Percentiles rank a stretch among this genome's conserved stretches.
Evolutionary conservation across 805 yeast genomes (phyloP).

Genomic region (Yamadazyma tumulicola): DNA sequence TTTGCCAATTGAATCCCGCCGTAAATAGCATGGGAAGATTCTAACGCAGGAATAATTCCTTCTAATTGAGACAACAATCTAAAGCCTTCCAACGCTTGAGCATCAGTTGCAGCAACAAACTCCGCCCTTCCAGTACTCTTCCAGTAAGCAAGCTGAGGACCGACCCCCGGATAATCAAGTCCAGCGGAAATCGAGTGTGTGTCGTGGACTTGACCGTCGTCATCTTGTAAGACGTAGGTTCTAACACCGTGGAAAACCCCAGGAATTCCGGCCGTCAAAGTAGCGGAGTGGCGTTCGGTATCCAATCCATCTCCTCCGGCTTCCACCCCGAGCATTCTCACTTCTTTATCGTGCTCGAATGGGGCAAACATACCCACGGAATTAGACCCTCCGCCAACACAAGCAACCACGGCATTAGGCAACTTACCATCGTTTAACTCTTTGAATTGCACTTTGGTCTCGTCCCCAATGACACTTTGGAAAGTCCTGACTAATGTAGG

Average conservation of each 20-base stretch:
- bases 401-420: constrained; percentile 94
- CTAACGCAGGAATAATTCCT: constrained; percentile 98
- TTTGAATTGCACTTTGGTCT: constrained; percentile 87
- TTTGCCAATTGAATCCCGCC: constrained; percentile 89
- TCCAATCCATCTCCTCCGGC: constrained; percentile 98
- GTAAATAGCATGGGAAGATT: constrained; percentile 92
- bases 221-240: constrained; percentile 86
- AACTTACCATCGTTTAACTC: constrained; percentile 74
- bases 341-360: constrained; percentile 76
- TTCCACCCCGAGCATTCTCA: constrained; percentile 87
- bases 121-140: constrained; percentile 89
- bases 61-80: constrained; percentile 84
- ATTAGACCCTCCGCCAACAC: constrained; percentile 99
- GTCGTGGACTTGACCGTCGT: constrained; percentile 95
- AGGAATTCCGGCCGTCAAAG: constrained; percentile 89
- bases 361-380: constrained; percentile 95
- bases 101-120: constrained; percentile 89
- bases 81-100: constrained; percentile 93
- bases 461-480: constrained; percentile 95
- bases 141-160: constrained; percentile 97
- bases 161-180: constrained; percentile 98
- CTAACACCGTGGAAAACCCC: constrained; percentile 99
- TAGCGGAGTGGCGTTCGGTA: constrained; percentile 88
- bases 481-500: constrained; percentile 97
- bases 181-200: constrained; percentile 99